Percentiles rank a stretch among this genome's conserved stretches.
These are phyloP conservation scores for Claviceps sp. DNA, from an alignment of 2,329 filamentous ascomycete genomes.

Conservation along the genomic window DNA sequence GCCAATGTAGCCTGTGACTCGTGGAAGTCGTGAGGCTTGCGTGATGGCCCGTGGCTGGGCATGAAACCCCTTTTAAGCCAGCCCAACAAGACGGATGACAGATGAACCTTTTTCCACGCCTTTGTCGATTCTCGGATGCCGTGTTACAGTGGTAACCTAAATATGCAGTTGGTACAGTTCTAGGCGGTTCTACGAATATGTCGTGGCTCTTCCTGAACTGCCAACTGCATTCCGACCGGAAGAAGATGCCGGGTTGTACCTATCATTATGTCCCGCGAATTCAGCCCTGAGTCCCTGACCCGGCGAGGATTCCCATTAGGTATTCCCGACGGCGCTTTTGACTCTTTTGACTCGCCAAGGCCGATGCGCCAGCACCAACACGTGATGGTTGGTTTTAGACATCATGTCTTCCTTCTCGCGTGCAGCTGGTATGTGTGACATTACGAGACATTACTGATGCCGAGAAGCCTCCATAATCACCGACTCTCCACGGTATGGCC, in stretches of 20 bases:
- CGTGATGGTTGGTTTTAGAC: background rate
- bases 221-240: background rate
- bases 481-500: background rate
- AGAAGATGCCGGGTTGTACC: background rate
- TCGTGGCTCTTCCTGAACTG: too few species aligned
- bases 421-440: background rate
- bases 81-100: too few species aligned
- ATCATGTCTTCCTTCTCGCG: background rate
- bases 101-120: too few species aligned
- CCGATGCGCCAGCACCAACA: background rate
- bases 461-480: background rate
- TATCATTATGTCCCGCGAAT: background rate
- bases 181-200: too few species aligned
- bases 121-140: too few species aligned
- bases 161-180: background rate
- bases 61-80: too few species aligned
- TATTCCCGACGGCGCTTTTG: background rate
- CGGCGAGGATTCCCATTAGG: background rate
- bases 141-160: too few species aligned
- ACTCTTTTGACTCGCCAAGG: background rate
- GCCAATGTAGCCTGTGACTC: too few species aligned
- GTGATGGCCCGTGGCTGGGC: too few species aligned
- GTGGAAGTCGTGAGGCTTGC: too few species aligned
- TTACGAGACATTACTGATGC: background rate
- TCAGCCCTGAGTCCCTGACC: background rate